Conservation (phyloP, 371 early-diverging fungal species). For the Apophysomyces elegans region DNA sequence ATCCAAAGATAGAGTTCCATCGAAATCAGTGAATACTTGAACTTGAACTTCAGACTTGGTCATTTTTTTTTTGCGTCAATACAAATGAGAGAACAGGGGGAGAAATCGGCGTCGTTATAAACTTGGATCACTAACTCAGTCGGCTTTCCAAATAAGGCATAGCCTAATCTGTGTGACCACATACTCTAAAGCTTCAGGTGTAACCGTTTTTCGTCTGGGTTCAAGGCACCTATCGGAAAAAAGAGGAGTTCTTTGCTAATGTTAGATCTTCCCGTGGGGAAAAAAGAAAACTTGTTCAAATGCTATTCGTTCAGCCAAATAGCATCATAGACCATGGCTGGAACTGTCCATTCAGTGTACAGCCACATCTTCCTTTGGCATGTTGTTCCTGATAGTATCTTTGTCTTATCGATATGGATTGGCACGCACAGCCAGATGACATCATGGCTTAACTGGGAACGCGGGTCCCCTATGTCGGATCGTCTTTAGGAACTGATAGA, state of each 20-base stretch:
- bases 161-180: slow-evolving; percentile 4
- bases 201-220: neutral
- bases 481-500: too few relatives aligned
- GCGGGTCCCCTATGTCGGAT: neutral
- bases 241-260: neutral
- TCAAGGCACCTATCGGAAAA: neutral
- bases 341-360: too few relatives aligned
- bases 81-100: slow-evolving; percentile 13
- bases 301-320: neutral
- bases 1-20: slow-evolving; percentile 52
- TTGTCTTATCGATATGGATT: too few relatives aligned
- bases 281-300: neutral
- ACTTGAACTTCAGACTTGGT: slow-evolving; percentile 29
- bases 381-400: too few relatives aligned
- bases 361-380: too few relatives aligned
- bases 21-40: slow-evolving; percentile 55
- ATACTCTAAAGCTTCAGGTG: neutral
- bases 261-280: neutral
- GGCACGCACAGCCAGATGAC: too few relatives aligned
- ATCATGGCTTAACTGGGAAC: too few relatives aligned
- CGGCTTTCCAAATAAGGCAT: slow-evolving; percentile 2
- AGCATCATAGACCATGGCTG: neutral
- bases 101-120: slow-evolving; percentile 6
- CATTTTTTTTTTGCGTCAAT: neutral
- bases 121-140: neutral